These are phyloP conservation scores for Eragrostis curvula DNA, from an alignment of 176 grass and related monocot genomes.

Conservation along the genomic window DNA sequence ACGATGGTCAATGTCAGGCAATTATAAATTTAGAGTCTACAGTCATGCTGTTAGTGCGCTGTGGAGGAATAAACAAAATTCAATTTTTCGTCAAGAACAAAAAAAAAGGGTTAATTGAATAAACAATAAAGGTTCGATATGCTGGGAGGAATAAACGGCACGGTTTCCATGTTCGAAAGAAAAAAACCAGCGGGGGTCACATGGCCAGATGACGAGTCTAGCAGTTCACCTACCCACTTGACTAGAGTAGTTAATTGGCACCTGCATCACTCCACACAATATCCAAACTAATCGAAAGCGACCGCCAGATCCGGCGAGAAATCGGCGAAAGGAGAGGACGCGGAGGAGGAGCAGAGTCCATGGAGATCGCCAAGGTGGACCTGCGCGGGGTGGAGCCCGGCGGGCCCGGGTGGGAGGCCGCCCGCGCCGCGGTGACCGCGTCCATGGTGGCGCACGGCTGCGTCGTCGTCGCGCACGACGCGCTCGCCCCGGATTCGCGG, in stretches of 20 bases:
- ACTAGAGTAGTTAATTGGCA: background rate
- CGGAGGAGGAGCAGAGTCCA: background rate
- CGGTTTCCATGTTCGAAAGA: too few relatives aligned
- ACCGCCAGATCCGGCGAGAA: background rate
- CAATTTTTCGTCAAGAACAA: too few relatives aligned
- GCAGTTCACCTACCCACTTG: background rate
- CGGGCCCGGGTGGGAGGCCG: constrained; percentile 45
- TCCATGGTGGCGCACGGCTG: constrained; percentile 56
- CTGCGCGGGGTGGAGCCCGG: constrained; percentile 39
- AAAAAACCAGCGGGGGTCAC: too few relatives aligned
- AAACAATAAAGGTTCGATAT: too few relatives aligned
- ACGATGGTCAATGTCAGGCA: too few relatives aligned
- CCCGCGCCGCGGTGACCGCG: constrained; percentile 37
- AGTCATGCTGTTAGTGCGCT: too few relatives aligned
- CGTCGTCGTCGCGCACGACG: constrained; percentile 44
- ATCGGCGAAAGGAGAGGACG: too few relatives aligned
- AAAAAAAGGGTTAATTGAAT: too few relatives aligned
- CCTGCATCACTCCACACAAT: background rate
- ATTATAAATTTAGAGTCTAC: too few relatives aligned
- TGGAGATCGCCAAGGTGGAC: constrained; percentile 34
- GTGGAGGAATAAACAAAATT: too few relatives aligned
- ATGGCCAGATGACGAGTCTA: background rate
- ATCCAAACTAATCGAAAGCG: background rate
- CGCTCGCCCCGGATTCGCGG: constrained; percentile 35
- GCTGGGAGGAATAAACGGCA: too few relatives aligned